Conservation (phyloP, 352 stramenopile species). For the Pythium monospermum region DNA sequence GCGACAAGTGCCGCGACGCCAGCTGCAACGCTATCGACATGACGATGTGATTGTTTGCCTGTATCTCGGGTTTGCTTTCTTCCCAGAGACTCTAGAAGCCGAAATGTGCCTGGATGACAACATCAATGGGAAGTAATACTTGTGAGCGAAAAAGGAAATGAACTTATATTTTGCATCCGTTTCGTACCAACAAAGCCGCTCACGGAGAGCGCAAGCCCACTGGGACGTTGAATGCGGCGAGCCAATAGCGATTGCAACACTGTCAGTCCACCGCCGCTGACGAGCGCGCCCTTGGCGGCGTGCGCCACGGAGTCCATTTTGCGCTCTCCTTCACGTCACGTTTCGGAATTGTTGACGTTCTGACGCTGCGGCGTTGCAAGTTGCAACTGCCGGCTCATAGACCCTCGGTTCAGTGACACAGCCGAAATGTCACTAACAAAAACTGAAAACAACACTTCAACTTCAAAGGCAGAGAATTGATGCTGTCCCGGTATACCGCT, state of each 20-base stretch:
- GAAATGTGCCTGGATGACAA: conserved; percentile 12
- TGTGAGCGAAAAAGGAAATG: no score
- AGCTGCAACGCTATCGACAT: conserved; percentile 10
- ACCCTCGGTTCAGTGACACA: no score
- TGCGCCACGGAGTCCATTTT: conserved; percentile 38
- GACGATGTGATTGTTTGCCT: not conserved
- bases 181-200: conserved; percentile 53
- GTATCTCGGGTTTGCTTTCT: not conserved
- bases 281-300: conserved; percentile 32
- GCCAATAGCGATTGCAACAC: conserved; percentile 39
- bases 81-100: conserved; percentile 15
- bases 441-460: not conserved
- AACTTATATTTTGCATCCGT: no score
- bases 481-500: no score
- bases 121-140: not conserved
- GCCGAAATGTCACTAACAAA: not conserved
- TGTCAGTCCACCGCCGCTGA: conserved; percentile 35
- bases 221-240: conserved; percentile 32
- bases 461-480: no score
- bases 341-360: no score
- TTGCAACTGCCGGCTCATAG: no score
- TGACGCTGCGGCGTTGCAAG: no score
- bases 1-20: conserved; percentile 25
- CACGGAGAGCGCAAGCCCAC: conserved; percentile 45
- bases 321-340: no score